Conservation (phyloP, 1,139 yeast species). For the Debaryomycetaceae sp. region DNA sequence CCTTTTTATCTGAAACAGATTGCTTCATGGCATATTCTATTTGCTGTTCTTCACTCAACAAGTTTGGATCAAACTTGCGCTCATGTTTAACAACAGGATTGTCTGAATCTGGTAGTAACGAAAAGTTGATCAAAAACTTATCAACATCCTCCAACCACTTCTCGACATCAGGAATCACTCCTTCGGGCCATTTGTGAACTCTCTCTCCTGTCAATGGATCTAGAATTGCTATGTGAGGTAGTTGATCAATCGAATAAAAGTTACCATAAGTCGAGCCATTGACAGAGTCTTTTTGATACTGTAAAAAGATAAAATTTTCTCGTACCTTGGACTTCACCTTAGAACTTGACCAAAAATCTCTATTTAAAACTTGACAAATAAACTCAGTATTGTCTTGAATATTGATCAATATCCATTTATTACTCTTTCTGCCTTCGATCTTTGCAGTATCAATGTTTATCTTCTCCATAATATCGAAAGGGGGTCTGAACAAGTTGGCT, state of each 20-base stretch:
- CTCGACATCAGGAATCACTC: conserved; percentile 53
- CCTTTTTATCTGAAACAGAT: conserved; percentile 40
- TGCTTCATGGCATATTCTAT: conserved; percentile 72
- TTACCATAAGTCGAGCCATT: conserved; percentile 69
- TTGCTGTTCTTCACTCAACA: conserved; percentile 81
- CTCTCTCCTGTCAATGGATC: conserved; percentile 72
- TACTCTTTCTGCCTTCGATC: conserved; percentile 53
- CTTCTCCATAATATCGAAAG: conserved; percentile 79
- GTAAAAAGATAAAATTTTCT: conserved; percentile 73
- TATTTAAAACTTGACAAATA: conserved; percentile 81
- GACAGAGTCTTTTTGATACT: conserved; percentile 73
- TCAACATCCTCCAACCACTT: conserved; percentile 61
- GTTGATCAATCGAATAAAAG: conserved; percentile 62
- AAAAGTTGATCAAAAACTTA: conserved; percentile 58
- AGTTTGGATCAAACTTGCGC: conserved; percentile 52
- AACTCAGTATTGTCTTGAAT: conserved; percentile 85
- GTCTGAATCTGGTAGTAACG: conserved; percentile 59
- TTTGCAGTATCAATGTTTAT: conserved; percentile 71
- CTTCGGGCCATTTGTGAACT: conserved; percentile 45
- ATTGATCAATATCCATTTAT: conserved; percentile 84
- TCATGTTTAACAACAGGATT: conserved; percentile 68
- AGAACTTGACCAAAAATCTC: conserved; percentile 89
- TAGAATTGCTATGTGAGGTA: conserved; percentile 86
- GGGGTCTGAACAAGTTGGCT: conserved; percentile 85
- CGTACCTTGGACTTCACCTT: conserved; percentile 61